phyloP scores from a whole-genome alignment of 1,139 yeast genomes.

The Diutina mesorugosa region DNA sequence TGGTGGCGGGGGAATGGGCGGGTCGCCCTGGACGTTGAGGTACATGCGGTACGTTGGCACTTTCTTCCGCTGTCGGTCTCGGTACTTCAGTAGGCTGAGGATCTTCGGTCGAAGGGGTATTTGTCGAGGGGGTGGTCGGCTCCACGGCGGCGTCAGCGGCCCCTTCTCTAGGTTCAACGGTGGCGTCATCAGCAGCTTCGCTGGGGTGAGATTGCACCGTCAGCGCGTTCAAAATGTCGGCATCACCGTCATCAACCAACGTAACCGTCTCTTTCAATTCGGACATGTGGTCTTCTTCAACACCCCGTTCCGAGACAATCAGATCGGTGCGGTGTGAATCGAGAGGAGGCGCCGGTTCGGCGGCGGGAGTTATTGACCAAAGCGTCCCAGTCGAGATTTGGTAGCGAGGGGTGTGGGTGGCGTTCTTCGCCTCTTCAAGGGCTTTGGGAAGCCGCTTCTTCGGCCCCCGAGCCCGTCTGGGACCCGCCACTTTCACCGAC shows the following conservation, averaged over 20 bases:
- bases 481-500: constrained; percentile 4
- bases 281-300: neutral
- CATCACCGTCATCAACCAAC: neutral
- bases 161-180: too few species aligned
- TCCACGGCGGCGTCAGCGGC: too few species aligned
- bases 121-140: too few species aligned
- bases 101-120: neutral
- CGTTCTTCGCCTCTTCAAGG: constrained; percentile 33
- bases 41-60: neutral
- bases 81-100: neutral
- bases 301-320: neutral
- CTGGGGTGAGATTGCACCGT: neutral
- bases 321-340: neutral
- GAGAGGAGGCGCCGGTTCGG: neutral
- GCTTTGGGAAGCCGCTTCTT: constrained; percentile 57
- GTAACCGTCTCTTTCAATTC: neutral
- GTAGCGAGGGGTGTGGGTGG: neutral
- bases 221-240: neutral
- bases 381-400: neutral
- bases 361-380: neutral
- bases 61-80: too few species aligned
- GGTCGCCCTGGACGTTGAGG: neutral
- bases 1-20: neutral
- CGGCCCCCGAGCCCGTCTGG: constrained; percentile 58
- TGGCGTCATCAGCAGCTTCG: neutral